Percentiles rank a stretch among this genome's conserved stretches.
Evolutionary conservation across 2,329 filamentous ascomycete genomes (phyloP).

Genomic region (Epichloe hybrida): DNA sequence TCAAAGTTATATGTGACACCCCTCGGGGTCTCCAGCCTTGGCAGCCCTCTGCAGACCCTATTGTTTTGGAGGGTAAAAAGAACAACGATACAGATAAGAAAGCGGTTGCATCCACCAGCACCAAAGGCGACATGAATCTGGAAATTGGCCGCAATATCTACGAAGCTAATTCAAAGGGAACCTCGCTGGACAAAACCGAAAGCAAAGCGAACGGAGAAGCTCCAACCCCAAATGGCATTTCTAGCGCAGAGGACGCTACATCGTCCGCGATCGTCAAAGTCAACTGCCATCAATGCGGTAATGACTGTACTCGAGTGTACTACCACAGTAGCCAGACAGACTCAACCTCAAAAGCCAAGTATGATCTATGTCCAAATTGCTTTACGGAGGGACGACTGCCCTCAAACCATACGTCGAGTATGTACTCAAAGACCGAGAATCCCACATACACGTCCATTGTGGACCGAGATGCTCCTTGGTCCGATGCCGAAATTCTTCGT

Average conservation of each 20-base stretch:
- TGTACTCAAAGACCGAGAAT: conserved; percentile 85
- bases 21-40: conserved; percentile 82
- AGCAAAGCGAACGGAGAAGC: conserved; percentile 66
- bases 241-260: conserved; percentile 43
- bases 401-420: conserved; percentile 59
- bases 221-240: conserved; percentile 49
- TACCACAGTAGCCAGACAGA: conserved; percentile 45
- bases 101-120: conserved; percentile 48
- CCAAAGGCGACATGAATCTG: conserved; percentile 77
- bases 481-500: conserved; percentile 76
- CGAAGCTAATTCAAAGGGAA: conserved; percentile 71
- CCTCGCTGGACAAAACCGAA: conserved; percentile 55
- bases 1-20: conserved; percentile 90
- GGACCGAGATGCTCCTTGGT: conserved; percentile 81
- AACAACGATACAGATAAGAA: conserved; percentile 58
- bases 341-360: conserved; percentile 54
- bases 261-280: conserved; percentile 56
- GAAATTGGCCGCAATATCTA: conserved; percentile 92
- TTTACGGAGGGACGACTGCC: conserved; percentile 77
- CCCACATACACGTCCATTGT: conserved; percentile 64
- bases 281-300: conserved; percentile 82
- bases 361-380: conserved; percentile 85
- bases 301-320: conserved; percentile 64
- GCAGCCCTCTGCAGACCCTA: conserved; percentile 73
- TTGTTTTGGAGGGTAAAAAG: conserved; percentile 47